phyloP scores from a whole-genome alignment of 140 eudicot species.

The Bidens hawaiensis region DNA sequence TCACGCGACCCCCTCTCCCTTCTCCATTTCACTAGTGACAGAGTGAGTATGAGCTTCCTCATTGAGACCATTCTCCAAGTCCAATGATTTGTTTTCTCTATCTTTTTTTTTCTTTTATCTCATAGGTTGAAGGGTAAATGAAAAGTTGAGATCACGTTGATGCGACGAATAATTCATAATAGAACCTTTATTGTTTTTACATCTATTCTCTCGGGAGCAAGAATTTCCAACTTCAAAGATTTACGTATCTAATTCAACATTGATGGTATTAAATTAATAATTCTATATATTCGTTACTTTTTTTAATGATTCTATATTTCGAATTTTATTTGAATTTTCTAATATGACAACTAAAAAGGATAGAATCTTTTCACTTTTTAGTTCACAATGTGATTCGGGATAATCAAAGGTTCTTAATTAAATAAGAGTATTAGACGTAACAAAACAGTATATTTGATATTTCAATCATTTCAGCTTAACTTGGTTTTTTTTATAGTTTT shows the following conservation, averaged over 20 bases:
- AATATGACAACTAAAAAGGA: background rate
- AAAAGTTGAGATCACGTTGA: too few species aligned
- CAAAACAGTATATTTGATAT: background rate
- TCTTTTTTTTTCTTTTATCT: too few species aligned
- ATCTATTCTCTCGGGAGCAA: background rate
- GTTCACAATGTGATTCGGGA: constrained; percentile 7
- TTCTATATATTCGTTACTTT: too few species aligned
- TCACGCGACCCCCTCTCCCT: too few species aligned
- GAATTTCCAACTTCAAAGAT: background rate
- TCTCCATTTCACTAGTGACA: too few species aligned
- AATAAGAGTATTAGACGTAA: too few species aligned
- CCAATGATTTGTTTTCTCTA: too few species aligned
- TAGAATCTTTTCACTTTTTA: background rate
- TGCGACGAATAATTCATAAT: too few species aligned
- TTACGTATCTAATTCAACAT: background rate
- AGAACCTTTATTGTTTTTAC: too few species aligned
- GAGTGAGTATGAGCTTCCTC: too few species aligned
- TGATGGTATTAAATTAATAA: background rate
- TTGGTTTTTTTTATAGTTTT: background rate
- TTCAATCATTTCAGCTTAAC: background rate
- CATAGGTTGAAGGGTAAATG: too few species aligned
- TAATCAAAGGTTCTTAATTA: background rate
- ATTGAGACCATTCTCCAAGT: too few species aligned
- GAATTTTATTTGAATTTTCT: background rate
- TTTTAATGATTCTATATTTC: background rate